Base-by-base conservation (phyloP, 169 alveolate genomes). In the Plasmodium sp. region DNA sequence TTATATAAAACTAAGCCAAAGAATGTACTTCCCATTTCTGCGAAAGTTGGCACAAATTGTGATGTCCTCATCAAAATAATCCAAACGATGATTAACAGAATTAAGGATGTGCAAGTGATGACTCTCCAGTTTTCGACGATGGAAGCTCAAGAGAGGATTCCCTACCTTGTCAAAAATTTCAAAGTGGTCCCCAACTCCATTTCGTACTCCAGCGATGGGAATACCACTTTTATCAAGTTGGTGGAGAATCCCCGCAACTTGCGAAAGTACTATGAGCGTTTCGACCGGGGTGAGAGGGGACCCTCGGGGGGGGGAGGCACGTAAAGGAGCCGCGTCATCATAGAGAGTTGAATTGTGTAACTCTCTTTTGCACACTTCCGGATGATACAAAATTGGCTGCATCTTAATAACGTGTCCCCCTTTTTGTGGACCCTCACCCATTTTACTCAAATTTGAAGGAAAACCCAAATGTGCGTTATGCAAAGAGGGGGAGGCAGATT, bases 151-250 rank as follows among this genome's bases (percentile, higher is more conserved):
- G 84, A 90, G 33, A 79, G 94, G 73, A 79, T 90, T 1, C 5
- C 72, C 27, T 90, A 36, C 54, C 83, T 90, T 36, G 48, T 18
- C 80, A 79, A 90, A 41, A 79, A 90, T 62, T 90, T 80, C 73
- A 90, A 90, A 22, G 94, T 90, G 5, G 83, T 90, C 73, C 94
- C 94, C 7, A 48, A 81, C 82, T 90, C 94, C 7, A 90, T 90
- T 80, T 80, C 90, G n/a, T 90, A 90, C 36, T 80, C 94, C 18
- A 41, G 33, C 22, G 94, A 90, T 36, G 94, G 94, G 16, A 79
- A 80, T 14, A 90, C 94, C 4, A 90, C 94, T 22, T 80, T 80
- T 67, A 90, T 90, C 39, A 90, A 80, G 51, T 79, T 90, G 33
- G 91, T 90, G 22, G 94, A 90, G 34, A 90, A 90, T 67, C 86